A percentile compares a stretch with the other conserved stretches of the same genome.
phyloP scores from a whole-genome alignment of 257 asterid species.

The Penstemon davidsonii region DNA sequence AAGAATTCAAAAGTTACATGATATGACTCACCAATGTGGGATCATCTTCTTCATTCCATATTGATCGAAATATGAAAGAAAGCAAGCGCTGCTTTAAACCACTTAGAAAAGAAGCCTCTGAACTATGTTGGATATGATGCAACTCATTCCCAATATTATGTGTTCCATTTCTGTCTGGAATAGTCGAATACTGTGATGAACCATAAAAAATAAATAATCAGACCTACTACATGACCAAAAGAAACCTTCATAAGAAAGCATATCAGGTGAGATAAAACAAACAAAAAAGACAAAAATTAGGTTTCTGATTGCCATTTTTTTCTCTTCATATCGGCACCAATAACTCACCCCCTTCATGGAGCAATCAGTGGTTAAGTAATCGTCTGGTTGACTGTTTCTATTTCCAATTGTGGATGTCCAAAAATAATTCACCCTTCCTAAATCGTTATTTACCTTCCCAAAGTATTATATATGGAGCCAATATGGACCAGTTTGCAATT shows the following conservation, averaged over 20 bases:
- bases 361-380: background rate
- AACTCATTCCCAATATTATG: conserved; percentile 47
- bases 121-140: conserved; percentile 39
- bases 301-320: background rate
- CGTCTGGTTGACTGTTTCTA: background rate
- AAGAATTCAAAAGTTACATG: conserved; percentile 15
- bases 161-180: conserved; percentile 46
- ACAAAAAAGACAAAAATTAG: conserved; percentile 16
- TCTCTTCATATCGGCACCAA: conserved; percentile 6
- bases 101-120: conserved; percentile 61
- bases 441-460: background rate
- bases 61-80: conserved; percentile 84
- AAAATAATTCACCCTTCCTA: background rate
- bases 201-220: conserved; percentile 24
- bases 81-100: conserved; percentile 94
- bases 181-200: conserved; percentile 40
- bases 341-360: background rate
- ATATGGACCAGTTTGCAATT: background rate
- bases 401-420: background rate
- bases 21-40: conserved; percentile 60
- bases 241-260: background rate
- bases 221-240: conserved; percentile 7
- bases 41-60: conserved; percentile 92
- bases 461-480: conserved; percentile 5
- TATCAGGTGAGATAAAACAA: background rate